Evolutionary conservation across 345 rosid species (phyloP).

Genomic region (Cochlearia excelsa): DNA sequence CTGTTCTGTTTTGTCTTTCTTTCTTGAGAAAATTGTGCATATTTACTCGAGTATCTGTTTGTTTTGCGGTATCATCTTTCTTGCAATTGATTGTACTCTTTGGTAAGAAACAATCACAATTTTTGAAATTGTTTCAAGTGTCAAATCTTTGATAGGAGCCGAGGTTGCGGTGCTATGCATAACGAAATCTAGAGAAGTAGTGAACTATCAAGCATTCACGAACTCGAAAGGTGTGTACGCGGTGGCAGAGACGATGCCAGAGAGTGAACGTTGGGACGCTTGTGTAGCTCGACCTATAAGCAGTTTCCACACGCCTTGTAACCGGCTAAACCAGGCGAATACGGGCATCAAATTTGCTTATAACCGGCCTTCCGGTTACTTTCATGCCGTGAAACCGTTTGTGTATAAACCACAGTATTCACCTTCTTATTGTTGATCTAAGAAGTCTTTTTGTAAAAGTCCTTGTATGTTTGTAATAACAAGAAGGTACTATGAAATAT

Average conservation of each 20-base stretch:
- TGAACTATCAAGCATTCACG: constrained; percentile 92
- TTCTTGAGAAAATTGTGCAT: constrained; percentile 13
- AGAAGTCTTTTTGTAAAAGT: background rate
- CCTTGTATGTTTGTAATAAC: constrained; percentile 11
- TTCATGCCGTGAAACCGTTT: constrained; percentile 66
- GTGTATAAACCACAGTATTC: constrained; percentile 55
- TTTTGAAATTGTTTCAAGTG: background rate
- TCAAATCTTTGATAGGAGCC: constrained; percentile 57
- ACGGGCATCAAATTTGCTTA: constrained; percentile 78
- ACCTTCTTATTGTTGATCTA: constrained; percentile 58
- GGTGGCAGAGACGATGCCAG: constrained; percentile 96
- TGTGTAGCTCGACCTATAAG: constrained; percentile 85
- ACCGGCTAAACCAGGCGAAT: constrained; percentile 51
- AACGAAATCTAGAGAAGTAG: constrained; percentile 85
- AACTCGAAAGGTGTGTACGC: constrained; percentile 74
- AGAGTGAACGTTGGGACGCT: constrained; percentile 93
- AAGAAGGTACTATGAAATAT: background rate
- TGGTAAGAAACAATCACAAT: background rate
- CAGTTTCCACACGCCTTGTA: constrained; percentile 82
- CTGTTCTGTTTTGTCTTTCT: constrained; percentile 6
- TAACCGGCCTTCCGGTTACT: constrained; percentile 72
- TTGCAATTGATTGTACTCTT: background rate
- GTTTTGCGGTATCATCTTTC: background rate
- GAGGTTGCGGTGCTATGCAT: constrained; percentile 98
- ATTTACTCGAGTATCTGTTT: background rate